These are phyloP conservation scores for Ceratobasidium sp. DNA, from an alignment of 1,284 basidiomycete species.

Conservation along the genomic window DNA sequence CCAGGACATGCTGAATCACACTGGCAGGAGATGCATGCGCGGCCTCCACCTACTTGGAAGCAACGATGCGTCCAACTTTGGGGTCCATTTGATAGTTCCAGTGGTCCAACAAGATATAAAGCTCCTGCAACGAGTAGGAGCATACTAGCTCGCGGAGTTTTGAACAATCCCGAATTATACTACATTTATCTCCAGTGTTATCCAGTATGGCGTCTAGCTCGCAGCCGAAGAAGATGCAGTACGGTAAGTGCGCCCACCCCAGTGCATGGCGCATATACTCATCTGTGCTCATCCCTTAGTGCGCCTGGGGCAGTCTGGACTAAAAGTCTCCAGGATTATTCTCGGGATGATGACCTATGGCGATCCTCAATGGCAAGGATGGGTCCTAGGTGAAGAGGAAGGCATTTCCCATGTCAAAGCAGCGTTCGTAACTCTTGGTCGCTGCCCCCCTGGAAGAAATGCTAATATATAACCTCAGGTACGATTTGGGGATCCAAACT, in stretches of 20 bases:
- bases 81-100: too few relatives aligned
- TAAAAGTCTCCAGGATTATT: slow-evolving; percentile 42
- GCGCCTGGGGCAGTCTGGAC: slow-evolving; percentile 44
- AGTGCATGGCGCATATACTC: background rate
- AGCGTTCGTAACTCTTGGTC: slow-evolving; percentile 50
- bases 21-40: too few relatives aligned
- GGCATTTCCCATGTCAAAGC: slow-evolving; percentile 55
- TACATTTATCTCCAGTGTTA: too few relatives aligned
- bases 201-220: slow-evolving; percentile 2
- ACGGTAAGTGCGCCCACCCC: background rate
- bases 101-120: too few relatives aligned
- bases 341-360: slow-evolving; percentile 21
- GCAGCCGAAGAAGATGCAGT: slow-evolving; percentile 30
- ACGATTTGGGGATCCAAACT: slow-evolving; percentile 62
- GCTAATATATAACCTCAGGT: slow-evolving; percentile 44
- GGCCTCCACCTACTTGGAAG: too few relatives aligned
- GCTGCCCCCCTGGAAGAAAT: slow-evolving; percentile 6
- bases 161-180: too few relatives aligned
- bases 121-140: background rate
- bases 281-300: background rate
- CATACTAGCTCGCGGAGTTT: background rate
- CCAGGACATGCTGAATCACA: too few relatives aligned
- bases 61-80: too few relatives aligned
- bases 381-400: slow-evolving; percentile 53
- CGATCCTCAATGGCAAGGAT: slow-evolving; percentile 48